Evolutionary conservation across 1,284 basidiomycete genomes (phyloP), one percentile per base, ranked within the genome.

Genomic region (Trametes polyzona): DNA sequence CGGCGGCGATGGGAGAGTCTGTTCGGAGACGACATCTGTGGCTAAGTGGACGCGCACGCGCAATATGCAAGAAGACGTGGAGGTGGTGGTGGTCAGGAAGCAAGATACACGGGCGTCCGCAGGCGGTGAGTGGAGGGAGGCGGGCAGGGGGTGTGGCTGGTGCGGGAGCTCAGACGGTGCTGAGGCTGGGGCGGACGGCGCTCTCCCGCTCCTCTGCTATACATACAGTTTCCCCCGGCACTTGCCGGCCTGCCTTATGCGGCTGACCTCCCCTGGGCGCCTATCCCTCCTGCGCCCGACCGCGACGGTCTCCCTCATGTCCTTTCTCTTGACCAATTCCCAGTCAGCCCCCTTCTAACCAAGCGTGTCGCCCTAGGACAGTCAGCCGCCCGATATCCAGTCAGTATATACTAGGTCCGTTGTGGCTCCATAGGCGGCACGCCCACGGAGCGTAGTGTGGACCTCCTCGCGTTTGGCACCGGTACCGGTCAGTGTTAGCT

Each of bases 1-100:
- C 84, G 74, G 44, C 78, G 77, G 59, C 83, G 81, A 65, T 76
- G 74, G 61, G 70, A 71, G 57, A 71, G 67, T 41, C 63, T 62
- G 51, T 70, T 71, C 52, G 71, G 60, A 36, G 77, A 77, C 49
- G 78, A 75, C 78, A 82, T 79, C 58, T 52, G 57, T 16, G 16
- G 35, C 23, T 16, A 23, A 37, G 24, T 29, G 4, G 32, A 35
- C 27, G 10, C 9, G 2, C 10, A n/a, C 46, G 35, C 30, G n/a
- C 41, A 36, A 19, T 21, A 17, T 26, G 41, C 14, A 17, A 44
- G 21, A 14, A 5, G n/a, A 23, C 26, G 29, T 1, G 29, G 42
- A 33, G 11, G 41, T 40, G 48, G 41, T 43, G 46, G 30, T 35
- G 37, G 55, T 29, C n/a, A n/a, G n/a, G 23, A 49, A 19, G 37